Conservation (phyloP, 2,329 filamentous ascomycete species). For the Monosporascus sp. region DNA sequence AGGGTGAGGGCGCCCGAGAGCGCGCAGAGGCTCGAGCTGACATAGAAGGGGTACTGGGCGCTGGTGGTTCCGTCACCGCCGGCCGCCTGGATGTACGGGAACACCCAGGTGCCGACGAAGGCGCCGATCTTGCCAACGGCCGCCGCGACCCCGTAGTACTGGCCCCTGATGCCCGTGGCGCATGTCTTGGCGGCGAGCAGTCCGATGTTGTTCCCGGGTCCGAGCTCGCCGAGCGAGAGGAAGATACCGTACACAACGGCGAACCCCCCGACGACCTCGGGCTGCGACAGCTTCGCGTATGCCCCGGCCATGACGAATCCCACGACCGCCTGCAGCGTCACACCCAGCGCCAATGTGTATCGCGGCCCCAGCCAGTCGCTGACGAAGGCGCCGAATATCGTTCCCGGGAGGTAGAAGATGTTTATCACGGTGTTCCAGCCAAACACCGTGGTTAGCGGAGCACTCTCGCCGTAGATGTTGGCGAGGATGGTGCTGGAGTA, state of each 20-base stretch:
- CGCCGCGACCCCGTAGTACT: slow-evolving; percentile 67
- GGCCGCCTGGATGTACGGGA: slow-evolving; percentile 65
- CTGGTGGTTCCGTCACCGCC: slow-evolving; percentile 50
- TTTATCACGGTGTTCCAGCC: slow-evolving; percentile 90
- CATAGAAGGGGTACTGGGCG: slow-evolving; percentile 86
- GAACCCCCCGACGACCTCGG: slow-evolving; percentile 66
- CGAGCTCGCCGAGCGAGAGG: slow-evolving; percentile 71
- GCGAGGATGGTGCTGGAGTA: slow-evolving; percentile 73
- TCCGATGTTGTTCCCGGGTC: slow-evolving; percentile 88
- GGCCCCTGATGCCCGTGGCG: slow-evolving; percentile 79
- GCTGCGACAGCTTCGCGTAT: slow-evolving; percentile 64
- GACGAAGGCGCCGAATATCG: slow-evolving; percentile 69
- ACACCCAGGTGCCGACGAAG: slow-evolving; percentile 81
- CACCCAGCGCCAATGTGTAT: slow-evolving; percentile 66
- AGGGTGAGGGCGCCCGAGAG: slow-evolving; percentile 63
- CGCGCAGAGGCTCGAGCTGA: slow-evolving; percentile 73
- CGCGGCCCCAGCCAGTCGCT: slow-evolving; percentile 77
- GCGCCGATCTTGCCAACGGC: slow-evolving; percentile 73
- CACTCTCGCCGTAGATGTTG: slow-evolving; percentile 54
- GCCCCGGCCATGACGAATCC: slow-evolving; percentile 86
- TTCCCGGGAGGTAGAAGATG: slow-evolving; percentile 82
- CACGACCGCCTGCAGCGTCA: slow-evolving; percentile 67
- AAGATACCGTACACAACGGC: slow-evolving; percentile 78
- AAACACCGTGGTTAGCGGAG: slow-evolving; percentile 70
- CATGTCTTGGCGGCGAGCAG: slow-evolving; percentile 82